Evolutionary conservation across 1,284 basidiomycete species (phyloP).

Genomic region (Cutaneotrichosporon cyanovorans): DNA sequence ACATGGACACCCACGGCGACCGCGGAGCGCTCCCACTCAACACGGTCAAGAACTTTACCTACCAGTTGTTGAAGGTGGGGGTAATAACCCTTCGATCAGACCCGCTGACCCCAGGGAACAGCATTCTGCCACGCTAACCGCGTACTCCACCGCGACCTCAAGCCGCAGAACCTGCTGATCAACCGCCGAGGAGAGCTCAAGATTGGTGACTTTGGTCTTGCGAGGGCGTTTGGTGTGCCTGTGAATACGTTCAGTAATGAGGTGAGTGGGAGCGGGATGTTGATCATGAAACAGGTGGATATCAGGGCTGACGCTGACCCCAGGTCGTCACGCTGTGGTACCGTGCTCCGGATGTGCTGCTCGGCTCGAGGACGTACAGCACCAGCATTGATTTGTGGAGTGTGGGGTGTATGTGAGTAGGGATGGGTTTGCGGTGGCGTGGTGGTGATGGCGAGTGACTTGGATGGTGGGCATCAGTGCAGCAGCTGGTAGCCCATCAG

Average conservation of each 20-base stretch:
- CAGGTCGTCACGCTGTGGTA: constrained; percentile 99
- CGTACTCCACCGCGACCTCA: constrained; percentile 92
- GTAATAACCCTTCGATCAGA: background rate
- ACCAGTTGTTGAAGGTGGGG: constrained; percentile 40
- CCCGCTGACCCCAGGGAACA: constrained; percentile 55
- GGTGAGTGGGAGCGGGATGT: constrained; percentile 55
- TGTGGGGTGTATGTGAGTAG: constrained; percentile 57
- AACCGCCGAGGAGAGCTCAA: constrained; percentile 84
- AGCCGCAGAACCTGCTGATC: constrained; percentile 95
- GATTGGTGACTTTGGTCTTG: constrained; percentile 90
- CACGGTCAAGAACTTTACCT: constrained; percentile 63
- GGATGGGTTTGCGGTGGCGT: too few relatives aligned
- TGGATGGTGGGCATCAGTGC: too few relatives aligned
- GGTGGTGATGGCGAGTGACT: background rate
- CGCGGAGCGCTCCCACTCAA: constrained; percentile 59
- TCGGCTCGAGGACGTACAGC: constrained; percentile 91
- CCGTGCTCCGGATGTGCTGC: constrained; percentile 89
- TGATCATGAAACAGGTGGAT: too few relatives aligned
- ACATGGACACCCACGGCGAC: constrained; percentile 81
- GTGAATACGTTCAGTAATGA: constrained; percentile 97
- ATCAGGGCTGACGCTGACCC: constrained; percentile 3
- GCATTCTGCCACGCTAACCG: constrained; percentile 93
- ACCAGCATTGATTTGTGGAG: constrained; percentile 99
- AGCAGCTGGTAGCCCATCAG: too few relatives aligned
- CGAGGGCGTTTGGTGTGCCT: constrained; percentile 94